These are phyloP conservation scores for Lathyrus oleraceus DNA, from an alignment of 306 rosid species.

Conservation along the genomic window DNA sequence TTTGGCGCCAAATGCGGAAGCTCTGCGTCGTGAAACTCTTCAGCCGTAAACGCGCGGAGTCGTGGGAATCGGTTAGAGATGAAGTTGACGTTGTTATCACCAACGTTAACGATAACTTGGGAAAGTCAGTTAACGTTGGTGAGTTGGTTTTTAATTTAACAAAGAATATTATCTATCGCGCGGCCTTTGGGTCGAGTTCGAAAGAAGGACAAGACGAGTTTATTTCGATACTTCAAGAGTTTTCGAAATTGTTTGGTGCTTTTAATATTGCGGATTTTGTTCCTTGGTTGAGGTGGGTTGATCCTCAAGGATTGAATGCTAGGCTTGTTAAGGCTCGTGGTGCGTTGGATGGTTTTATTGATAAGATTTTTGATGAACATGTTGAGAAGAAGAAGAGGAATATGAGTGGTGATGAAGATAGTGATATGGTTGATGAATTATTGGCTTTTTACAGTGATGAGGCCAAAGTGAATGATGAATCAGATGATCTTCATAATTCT, in stretches of 20 bases:
- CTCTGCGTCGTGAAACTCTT: conserved; percentile 73
- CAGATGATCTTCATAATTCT: conserved; percentile 44
- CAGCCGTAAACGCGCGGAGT: conserved; percentile 68
- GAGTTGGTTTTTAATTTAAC: conserved; percentile 63
- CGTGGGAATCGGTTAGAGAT: conserved; percentile 69
- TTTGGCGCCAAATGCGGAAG: conserved; percentile 88
- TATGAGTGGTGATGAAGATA: conserved; percentile 14
- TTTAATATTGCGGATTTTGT: conserved; percentile 71
- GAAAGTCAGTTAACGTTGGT: conserved; percentile 53
- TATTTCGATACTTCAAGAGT: conserved; percentile 69
- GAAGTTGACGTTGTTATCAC: conserved; percentile 51
- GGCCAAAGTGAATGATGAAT: conserved; percentile 25
- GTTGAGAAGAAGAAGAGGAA: conserved; percentile 44
- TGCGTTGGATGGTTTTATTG: conserved; percentile 60
- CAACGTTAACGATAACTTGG: conserved; percentile 18
- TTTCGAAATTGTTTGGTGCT: conserved; percentile 69
- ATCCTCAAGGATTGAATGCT: conserved; percentile 57
- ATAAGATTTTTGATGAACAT: conserved; percentile 65
- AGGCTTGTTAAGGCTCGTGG: conserved; percentile 58
- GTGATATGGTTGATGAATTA: conserved; percentile 84
- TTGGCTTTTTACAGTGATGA: conserved; percentile 60
- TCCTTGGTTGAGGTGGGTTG: conserved; percentile 60
- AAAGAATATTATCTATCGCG: conserved; percentile 54
- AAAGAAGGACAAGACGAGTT: conserved; percentile 69
- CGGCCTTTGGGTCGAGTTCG: conserved; percentile 61